These are phyloP conservation scores for Ascochyta clinopodiicola DNA, from an alignment of 2,329 filamentous ascomycete genomes.

Conservation along the genomic window DNA sequence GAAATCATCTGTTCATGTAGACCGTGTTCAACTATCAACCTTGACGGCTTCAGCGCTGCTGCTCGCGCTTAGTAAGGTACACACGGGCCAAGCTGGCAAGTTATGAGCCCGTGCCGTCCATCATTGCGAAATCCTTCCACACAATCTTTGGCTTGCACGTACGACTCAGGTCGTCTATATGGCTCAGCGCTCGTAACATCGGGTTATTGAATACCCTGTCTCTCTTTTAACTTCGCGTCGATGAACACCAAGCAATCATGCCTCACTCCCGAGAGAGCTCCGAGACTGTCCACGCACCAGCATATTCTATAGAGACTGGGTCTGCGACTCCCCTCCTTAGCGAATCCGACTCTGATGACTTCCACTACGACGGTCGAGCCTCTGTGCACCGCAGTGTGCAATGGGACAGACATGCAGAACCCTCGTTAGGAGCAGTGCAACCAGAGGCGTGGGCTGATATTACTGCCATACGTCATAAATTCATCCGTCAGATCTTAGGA, in stretches of 20 bases:
- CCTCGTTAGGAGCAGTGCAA: slow-evolving; percentile 45
- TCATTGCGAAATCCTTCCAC: slow-evolving; percentile 4
- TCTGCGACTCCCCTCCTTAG: slow-evolving; percentile 27
- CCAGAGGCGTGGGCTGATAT: slow-evolving; percentile 41
- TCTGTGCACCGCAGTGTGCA: slow-evolving; percentile 32
- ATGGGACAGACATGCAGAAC: slow-evolving; percentile 45
- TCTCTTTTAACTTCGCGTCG: slow-evolving; percentile 1
- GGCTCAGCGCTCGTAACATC: neutral
- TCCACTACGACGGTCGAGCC: slow-evolving; percentile 18
- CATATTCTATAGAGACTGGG: slow-evolving; percentile 22
- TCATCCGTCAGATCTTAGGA: slow-evolving; percentile 50
- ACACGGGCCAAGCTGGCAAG: slow-evolving; percentile 1
- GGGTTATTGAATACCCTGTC: neutral
- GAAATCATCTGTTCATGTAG: neutral
- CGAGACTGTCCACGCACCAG: slow-evolving; percentile 8
- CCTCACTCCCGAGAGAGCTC: slow-evolving; percentile 11
- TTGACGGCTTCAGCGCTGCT: too few species aligned
- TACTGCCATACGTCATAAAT: slow-evolving; percentile 39
- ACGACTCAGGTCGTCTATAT: neutral
- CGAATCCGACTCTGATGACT: slow-evolving; percentile 29
- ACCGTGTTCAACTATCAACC: too few species aligned
- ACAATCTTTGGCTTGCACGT: neutral
- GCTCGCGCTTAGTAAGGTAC: slow-evolving; percentile 12
- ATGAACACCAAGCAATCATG: slow-evolving; percentile 11
- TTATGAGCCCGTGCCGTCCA: neutral